Evolutionary conservation across 1,284 basidiomycete species (phyloP).

Genomic region (Papiliotrema fonsecae): DNA sequence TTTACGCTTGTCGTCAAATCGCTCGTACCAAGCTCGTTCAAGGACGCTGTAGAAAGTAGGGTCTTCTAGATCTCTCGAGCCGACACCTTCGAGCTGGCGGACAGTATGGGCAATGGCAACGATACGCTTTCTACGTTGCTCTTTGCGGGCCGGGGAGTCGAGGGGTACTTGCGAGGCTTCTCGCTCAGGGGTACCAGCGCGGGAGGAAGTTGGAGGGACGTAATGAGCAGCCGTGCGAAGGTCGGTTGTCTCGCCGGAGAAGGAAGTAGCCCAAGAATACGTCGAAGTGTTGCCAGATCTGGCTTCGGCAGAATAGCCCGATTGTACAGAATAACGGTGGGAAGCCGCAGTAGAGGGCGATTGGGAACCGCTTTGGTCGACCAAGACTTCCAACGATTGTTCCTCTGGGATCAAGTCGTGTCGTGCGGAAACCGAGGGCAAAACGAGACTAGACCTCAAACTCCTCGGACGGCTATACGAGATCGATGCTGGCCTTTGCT

Average conservation of each 20-base stretch:
- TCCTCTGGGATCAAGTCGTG: background rate
- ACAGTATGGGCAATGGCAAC: constrained; percentile 33
- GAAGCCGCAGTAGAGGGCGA: background rate
- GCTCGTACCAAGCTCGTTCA: constrained; percentile 27
- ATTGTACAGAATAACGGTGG: background rate
- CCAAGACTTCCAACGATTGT: constrained; percentile 1
- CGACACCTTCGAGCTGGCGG: constrained; percentile 31
- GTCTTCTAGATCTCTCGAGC: constrained; percentile 27
- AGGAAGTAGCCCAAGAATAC: constrained; percentile 34
- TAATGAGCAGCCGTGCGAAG: constrained; percentile 29
- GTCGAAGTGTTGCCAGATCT: constrained; percentile 18
- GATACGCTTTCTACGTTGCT: constrained; percentile 23
- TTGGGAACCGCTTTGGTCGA: constrained; percentile 3
- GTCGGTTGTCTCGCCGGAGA: constrained; percentile 33
- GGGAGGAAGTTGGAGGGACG: constrained; percentile 11
- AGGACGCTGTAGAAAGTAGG: constrained; percentile 23
- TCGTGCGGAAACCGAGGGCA: background rate
- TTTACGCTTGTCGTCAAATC: constrained; percentile 10
- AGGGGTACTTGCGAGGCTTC: constrained; percentile 6
- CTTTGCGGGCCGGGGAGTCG: constrained; percentile 18
- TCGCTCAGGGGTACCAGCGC: background rate
- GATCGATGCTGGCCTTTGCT: background rate
- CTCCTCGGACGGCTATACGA: background rate
- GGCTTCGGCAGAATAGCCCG: background rate
- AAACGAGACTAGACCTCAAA: background rate